Evolutionary conservation across 2,329 filamentous ascomycete genomes (phyloP).

Genomic region (Colletotrichum gloeosporioides): DNA sequence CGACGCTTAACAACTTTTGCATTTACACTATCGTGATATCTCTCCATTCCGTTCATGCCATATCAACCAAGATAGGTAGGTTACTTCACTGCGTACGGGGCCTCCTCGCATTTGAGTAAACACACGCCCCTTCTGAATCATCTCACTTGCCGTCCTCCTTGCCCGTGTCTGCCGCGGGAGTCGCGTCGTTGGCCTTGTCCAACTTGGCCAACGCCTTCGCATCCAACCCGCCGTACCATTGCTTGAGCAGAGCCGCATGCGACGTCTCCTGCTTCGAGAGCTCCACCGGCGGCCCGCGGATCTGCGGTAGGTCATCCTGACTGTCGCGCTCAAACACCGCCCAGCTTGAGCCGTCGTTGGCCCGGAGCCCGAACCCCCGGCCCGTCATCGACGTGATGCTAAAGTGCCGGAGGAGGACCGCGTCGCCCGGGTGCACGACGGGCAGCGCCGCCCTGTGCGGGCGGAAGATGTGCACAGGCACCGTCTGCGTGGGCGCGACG

Average conservation of each 20-base stretch:
- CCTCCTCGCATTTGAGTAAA: neutral
- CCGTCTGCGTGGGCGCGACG: slow-evolving; percentile 52
- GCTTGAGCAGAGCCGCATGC: slow-evolving; percentile 53
- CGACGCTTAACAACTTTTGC: neutral
- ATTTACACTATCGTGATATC: neutral
- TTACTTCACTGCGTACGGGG: neutral
- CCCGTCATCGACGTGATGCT: slow-evolving; percentile 57
- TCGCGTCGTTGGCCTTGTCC: slow-evolving; percentile 50
- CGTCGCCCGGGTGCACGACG: slow-evolving; percentile 59
- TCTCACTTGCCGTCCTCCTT: slow-evolving; percentile 4
- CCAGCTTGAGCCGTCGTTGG: slow-evolving; percentile 64
- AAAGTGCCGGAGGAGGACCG: slow-evolving; percentile 63
- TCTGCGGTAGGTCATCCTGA: slow-evolving; percentile 50
- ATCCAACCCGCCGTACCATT: slow-evolving; percentile 56
- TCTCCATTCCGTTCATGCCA: neutral
- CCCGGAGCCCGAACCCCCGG: slow-evolving; percentile 60
- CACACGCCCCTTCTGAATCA: neutral
- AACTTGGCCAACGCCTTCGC: slow-evolving; percentile 51
- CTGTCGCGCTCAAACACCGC: slow-evolving; percentile 60
- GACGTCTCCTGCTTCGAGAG: slow-evolving; percentile 53
- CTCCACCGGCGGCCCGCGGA: slow-evolving; percentile 66
- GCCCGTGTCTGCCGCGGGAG: slow-evolving; percentile 25
- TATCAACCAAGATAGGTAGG: neutral
- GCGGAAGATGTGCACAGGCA: slow-evolving; percentile 63
- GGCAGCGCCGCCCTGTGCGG: slow-evolving; percentile 64